Evolutionary conservation across 768 basidiomycete species (phyloP).

Genomic region (Holtermanniella nyarrowii): DNA sequence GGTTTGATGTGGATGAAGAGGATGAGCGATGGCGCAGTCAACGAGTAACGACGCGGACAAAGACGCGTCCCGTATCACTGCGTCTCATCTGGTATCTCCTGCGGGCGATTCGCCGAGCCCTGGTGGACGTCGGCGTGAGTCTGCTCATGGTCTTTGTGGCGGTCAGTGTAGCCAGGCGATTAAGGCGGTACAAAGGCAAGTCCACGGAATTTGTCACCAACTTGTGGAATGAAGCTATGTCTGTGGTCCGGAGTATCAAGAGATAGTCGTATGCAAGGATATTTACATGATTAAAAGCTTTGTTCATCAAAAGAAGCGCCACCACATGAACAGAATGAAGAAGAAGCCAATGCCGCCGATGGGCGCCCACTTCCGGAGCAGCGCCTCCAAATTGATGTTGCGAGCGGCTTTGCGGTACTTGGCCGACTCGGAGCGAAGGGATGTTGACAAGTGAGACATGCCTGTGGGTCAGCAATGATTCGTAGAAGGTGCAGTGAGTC

Average conservation of each 20-base stretch:
- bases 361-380: conserved; percentile 93
- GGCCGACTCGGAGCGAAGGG: conserved; percentile 88
- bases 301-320: conserved; percentile 43
- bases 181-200: background rate
- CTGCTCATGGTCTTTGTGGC: conserved; percentile 19
- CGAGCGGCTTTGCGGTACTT: conserved; percentile 92
- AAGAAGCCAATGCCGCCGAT: conserved; percentile 61
- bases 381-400: conserved; percentile 85
- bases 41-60: conserved; percentile 1
- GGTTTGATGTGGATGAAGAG: conserved; percentile 22
- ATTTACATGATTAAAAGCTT: background rate
- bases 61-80: conserved; percentile 6
- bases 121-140: conserved; percentile 26
- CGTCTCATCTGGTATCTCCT: conserved; percentile 22
- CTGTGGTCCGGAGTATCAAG: background rate
- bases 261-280: background rate
- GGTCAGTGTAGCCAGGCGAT: conserved; percentile 11
- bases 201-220: background rate
- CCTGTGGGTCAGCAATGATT: conserved; percentile 49
- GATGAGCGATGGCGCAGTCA: conserved; percentile 5
- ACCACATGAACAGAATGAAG: conserved; percentile 58
- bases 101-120: conserved; percentile 16
- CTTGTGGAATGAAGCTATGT: background rate
- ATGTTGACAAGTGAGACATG: conserved; percentile 94
- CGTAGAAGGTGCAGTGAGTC: too few relatives aligned